Conservation (phyloP, 176 grass and related monocot genomes). For the Hordeum marinum region DNA sequence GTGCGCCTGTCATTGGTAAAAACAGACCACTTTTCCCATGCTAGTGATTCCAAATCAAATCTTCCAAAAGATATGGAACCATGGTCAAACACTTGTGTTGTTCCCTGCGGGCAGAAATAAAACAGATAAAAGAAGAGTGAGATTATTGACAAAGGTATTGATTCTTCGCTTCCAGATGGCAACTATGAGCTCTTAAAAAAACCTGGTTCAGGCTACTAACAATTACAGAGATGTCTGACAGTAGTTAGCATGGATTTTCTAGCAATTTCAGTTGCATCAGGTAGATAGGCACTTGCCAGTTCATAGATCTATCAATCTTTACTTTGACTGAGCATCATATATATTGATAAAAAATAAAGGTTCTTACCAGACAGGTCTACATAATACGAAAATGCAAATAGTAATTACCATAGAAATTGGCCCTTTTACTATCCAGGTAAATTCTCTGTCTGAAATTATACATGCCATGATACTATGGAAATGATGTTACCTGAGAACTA, state of each 20-base stretch:
- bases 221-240: slow-evolving; percentile 4
- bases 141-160: slow-evolving; percentile 3
- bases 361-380: not conserved
- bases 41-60: slow-evolving; percentile 85
- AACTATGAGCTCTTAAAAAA: not conserved
- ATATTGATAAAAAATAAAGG: not conserved
- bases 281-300: not conserved
- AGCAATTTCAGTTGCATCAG: slow-evolving; percentile 1
- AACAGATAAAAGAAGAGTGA: not conserved
- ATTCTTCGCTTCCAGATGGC: not conserved
- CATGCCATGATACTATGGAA: not conserved
- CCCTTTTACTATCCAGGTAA: not conserved
- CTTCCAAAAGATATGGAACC: slow-evolving; percentile 99
- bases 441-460: not conserved
- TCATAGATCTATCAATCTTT: not conserved
- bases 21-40: slow-evolving; percentile 97
- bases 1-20: slow-evolving; percentile 86
- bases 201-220: not conserved
- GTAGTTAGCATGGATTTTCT: not conserved
- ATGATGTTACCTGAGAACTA: slow-evolving; percentile 58
- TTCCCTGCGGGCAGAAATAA: slow-evolving; percentile 44
- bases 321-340: not conserved
- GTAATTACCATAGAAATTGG: not conserved
- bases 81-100: slow-evolving; percentile 76
- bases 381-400: not conserved